phyloP scores from a whole-genome alignment of 148 eudicot species.

The Spergularia bocconei region DNA sequence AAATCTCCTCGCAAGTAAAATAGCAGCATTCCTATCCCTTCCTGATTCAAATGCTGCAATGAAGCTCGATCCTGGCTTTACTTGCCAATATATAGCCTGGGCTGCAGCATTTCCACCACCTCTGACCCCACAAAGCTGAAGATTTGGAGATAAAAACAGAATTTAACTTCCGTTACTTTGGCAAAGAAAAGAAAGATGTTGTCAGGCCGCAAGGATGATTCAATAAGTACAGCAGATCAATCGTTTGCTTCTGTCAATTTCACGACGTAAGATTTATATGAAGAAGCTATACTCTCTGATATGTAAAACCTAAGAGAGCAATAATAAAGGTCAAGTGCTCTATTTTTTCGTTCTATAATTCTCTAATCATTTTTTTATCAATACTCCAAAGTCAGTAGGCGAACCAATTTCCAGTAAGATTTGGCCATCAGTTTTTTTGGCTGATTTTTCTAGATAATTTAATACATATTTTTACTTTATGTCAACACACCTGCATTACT shows the following conservation, averaged over 20 bases:
- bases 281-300: too few species aligned
- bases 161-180: not conserved
- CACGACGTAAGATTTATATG: not conserved
- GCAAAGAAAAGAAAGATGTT: not conserved
- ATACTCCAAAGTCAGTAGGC: not conserved
- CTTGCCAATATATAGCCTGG: slow-evolving; percentile 88
- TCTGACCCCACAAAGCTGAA: slow-evolving; percentile 89
- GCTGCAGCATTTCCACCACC: slow-evolving; percentile 99
- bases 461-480: not conserved
- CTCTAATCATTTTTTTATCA: too few species aligned
- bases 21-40: slow-evolving; percentile 93
- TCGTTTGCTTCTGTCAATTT: not conserved
- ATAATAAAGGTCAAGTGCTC: not conserved
- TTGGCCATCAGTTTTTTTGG: too few species aligned
- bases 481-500: slow-evolving; percentile 75
- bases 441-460: not conserved
- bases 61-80: slow-evolving; percentile 66
- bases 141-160: slow-evolving; percentile 4
- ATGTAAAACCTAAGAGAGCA: too few species aligned
- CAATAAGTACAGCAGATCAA: not conserved
- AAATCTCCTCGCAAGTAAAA: slow-evolving; percentile 89
- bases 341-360: too few species aligned
- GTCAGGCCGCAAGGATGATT: not conserved
- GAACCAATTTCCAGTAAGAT: not conserved
- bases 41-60: slow-evolving; percentile 84